Conservation (phyloP, 2,329 filamentous ascomycete genomes). For the Remersonia thermophila region DNA sequence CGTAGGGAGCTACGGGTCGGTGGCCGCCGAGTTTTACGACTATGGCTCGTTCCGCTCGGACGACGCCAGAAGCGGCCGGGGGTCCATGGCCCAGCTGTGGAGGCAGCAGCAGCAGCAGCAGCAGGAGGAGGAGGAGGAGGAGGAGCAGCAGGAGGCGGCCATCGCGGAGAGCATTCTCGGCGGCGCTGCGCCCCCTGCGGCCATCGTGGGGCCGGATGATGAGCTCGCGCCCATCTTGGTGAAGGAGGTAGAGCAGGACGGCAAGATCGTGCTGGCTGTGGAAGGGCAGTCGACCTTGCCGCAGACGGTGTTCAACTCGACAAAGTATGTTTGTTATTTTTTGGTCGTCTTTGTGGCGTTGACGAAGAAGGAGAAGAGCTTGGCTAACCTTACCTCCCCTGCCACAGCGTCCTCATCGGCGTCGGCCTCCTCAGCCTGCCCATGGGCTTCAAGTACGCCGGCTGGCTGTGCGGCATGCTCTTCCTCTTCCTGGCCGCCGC, state of each 20-base stretch:
- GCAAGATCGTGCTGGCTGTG: constrained; percentile 70
- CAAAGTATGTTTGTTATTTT: constrained; percentile 43
- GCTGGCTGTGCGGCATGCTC: constrained; percentile 71
- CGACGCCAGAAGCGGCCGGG: constrained; percentile 25
- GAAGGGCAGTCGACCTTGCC: constrained; percentile 91
- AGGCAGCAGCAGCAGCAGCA: constrained; percentile 38
- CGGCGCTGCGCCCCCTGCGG: no score
- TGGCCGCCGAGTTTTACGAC: constrained; percentile 21
- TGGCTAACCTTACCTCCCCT: constrained; percentile 8
- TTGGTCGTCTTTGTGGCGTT: not conserved
- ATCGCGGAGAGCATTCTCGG: no score
- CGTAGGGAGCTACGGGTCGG: constrained; percentile 57
- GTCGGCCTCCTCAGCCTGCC: constrained; percentile 83
- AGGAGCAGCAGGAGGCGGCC: constrained; percentile 18
- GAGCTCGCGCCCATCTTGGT: constrained; percentile 69
- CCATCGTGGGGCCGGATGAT: constrained; percentile 30
- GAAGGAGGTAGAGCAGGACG: constrained; percentile 79
- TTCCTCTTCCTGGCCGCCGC: constrained; percentile 63
- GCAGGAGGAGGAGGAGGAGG: constrained; percentile 20
- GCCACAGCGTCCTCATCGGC: constrained; percentile 60
- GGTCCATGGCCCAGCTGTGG: constrained; percentile 42
- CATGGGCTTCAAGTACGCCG: constrained; percentile 74
- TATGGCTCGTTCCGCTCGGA: constrained; percentile 42
- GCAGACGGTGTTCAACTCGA: constrained; percentile 93
- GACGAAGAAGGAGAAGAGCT: no score